phyloP scores from a whole-genome alignment of 164 flowering plant genomes.

The Sextonia rubra region DNA sequence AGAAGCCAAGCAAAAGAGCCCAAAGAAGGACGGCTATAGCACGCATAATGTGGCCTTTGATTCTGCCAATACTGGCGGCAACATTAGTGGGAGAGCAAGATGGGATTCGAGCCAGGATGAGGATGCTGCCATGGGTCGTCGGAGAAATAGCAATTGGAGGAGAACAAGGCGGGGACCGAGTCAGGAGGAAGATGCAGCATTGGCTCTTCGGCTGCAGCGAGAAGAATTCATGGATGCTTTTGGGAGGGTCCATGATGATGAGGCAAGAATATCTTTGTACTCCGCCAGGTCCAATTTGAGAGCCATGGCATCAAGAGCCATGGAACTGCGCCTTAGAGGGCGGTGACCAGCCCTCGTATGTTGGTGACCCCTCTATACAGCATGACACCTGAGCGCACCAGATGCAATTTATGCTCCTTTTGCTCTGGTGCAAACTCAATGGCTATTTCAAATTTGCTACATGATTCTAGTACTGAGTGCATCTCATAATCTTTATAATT shows the following conservation, averaged over 20 bases:
- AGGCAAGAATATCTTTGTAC: neutral
- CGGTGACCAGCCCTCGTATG: neutral
- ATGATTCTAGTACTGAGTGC: no score
- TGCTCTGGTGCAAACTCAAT: no score
- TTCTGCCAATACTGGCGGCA: neutral
- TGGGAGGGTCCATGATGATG: conserved; percentile 19
- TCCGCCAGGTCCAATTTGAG: conserved; percentile 48
- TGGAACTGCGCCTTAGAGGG: conserved; percentile 28
- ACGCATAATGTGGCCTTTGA: neutral
- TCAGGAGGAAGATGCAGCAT: conserved; percentile 81
- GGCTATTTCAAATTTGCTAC: no score
- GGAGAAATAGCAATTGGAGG: neutral
- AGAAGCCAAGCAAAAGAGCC: conserved; percentile 22
- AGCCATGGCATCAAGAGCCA: conserved; percentile 82
- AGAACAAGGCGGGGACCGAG: conserved; percentile 20
- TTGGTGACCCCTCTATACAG: no score
- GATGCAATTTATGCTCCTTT: no score
- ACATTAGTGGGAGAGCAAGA: conserved; percentile 11
- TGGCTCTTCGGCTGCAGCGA: conserved; percentile 86
- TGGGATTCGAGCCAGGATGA: conserved; percentile 30
- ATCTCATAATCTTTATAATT: no score
- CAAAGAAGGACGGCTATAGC: conserved; percentile 1
- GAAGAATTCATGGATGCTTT: conserved; percentile 71
- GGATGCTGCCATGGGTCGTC: neutral
- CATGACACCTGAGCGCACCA: no score